A percentile compares a stretch with the other conserved stretches of the same genome.
phyloP scores from a whole-genome alignment of 108 stramenopile species.

The Mediolabrus comicus region DNA sequence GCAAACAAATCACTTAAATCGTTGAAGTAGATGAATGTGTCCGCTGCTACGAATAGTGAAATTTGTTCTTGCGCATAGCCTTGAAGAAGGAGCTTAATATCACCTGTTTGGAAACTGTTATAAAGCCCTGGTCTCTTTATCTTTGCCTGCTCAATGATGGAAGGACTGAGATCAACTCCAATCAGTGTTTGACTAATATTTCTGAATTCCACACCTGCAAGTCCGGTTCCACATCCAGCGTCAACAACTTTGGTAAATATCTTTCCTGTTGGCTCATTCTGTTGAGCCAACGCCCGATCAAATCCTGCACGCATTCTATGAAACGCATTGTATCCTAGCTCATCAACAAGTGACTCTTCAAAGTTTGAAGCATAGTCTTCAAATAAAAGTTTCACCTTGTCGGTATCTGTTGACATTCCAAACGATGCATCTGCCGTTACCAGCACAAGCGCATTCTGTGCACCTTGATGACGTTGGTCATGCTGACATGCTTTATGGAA shows the following conservation, averaged over 20 bases:
- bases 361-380: constrained; percentile 74
- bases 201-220: constrained; percentile 79
- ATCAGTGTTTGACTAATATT: constrained; percentile 63
- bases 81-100: constrained; percentile 55
- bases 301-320: constrained; percentile 61
- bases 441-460: constrained; percentile 75
- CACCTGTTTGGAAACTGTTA: constrained; percentile 56
- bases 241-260: constrained; percentile 59
- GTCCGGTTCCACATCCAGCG: constrained; percentile 76
- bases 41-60: constrained; percentile 66
- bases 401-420: constrained; percentile 63
- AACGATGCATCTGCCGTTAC: constrained; percentile 82
- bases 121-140: constrained; percentile 62
- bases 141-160: constrained; percentile 65
- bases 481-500: constrained; percentile 56
- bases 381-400: constrained; percentile 58
- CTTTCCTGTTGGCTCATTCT: constrained; percentile 5
- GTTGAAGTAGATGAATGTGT: constrained; percentile 79
- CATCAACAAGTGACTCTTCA: constrained; percentile 73
- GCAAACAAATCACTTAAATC: constrained; percentile 68
- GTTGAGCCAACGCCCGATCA: constrained; percentile 51
- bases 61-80: constrained; percentile 42
- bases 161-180: constrained; percentile 66
- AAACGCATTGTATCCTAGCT: constrained; percentile 70
- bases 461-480: constrained; percentile 52